Evolutionary conservation across 2,329 filamentous ascomycete species (phyloP).

Genomic region (Fusarium pseudocircinatum): DNA sequence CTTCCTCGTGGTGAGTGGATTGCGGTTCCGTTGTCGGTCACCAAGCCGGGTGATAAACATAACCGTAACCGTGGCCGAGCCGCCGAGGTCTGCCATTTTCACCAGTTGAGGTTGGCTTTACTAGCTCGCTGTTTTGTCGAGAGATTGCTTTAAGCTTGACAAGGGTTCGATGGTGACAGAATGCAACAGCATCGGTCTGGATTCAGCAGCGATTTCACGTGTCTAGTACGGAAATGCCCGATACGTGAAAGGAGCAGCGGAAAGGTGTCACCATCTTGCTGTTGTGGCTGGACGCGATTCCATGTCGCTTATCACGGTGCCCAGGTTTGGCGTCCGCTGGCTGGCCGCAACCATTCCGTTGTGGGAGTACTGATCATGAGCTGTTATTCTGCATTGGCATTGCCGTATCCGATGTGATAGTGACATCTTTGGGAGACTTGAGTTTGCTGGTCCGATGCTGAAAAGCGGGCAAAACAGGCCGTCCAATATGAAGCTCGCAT

Average conservation of each 20-base stretch:
- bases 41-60: slow-evolving; percentile 30
- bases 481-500: slow-evolving; percentile 35
- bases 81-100: not conserved
- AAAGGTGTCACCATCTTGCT: slow-evolving; percentile 16
- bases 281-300: slow-evolving; percentile 14
- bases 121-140: slow-evolving; percentile 7
- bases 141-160: slow-evolving; percentile 22
- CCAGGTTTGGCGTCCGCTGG: not conserved
- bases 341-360: not conserved
- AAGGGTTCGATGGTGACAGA: slow-evolving; percentile 8
- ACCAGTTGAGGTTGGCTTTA: slow-evolving; percentile 20
- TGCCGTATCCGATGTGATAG: not conserved
- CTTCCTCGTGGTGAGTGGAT: slow-evolving; percentile 14
- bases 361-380: not conserved
- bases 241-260: slow-evolving; percentile 12
- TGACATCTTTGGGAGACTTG: not conserved
- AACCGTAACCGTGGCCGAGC: slow-evolving; percentile 5
- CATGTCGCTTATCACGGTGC: not conserved
- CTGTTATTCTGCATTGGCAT: not conserved
- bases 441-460: slow-evolving; percentile 26
- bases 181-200: not conserved
- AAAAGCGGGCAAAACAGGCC: slow-evolving; percentile 11
- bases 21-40: slow-evolving; percentile 24
- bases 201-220: slow-evolving; percentile 15
- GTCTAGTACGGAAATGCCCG: slow-evolving; percentile 22